A percentile compares a stretch with the other conserved stretches of the same genome.
Evolutionary conservation across 768 basidiomycete genomes (phyloP).

Genomic region (Boletus rex-veris): DNA sequence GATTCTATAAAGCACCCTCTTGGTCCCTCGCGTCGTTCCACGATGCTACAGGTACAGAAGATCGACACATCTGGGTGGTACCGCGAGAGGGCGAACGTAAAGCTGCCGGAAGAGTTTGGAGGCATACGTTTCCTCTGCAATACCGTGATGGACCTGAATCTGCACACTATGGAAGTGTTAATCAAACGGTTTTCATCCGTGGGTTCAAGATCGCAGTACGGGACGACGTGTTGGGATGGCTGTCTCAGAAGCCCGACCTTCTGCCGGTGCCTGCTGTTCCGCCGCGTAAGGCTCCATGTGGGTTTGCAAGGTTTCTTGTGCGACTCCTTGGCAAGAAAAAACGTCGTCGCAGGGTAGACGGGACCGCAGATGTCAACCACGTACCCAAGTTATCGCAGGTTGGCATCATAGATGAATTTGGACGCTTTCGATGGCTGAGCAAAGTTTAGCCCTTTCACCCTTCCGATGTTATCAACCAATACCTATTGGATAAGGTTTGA

Average conservation of each 20-base stretch:
- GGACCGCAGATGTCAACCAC: neutral
- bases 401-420: neutral
- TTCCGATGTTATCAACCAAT: slow-evolving; percentile 3
- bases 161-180: neutral
- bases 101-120: neutral
- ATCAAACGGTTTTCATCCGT: slow-evolving; percentile 17
- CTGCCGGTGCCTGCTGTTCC: neutral
- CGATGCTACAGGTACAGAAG: neutral
- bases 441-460: slow-evolving; percentile 7
- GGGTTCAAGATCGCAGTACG: slow-evolving; percentile 15
- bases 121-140: neutral
- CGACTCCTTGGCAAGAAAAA: neutral
- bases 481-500: neutral
- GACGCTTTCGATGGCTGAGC: neutral
- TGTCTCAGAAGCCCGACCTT: neutral
- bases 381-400: slow-evolving; percentile 3
- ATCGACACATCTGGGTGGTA: no score
- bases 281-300: neutral
- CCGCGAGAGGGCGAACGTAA: neutral
- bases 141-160: neutral
- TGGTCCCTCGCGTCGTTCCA: neutral
- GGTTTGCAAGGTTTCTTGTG: neutral
- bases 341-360: neutral
- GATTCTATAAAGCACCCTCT: neutral
- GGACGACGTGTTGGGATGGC: neutral